Evolutionary conservation across 805 yeast genomes (phyloP), one percentile per base, ranked within the genome.

Genomic region (Sugiyamaella valdiviana): DNA sequence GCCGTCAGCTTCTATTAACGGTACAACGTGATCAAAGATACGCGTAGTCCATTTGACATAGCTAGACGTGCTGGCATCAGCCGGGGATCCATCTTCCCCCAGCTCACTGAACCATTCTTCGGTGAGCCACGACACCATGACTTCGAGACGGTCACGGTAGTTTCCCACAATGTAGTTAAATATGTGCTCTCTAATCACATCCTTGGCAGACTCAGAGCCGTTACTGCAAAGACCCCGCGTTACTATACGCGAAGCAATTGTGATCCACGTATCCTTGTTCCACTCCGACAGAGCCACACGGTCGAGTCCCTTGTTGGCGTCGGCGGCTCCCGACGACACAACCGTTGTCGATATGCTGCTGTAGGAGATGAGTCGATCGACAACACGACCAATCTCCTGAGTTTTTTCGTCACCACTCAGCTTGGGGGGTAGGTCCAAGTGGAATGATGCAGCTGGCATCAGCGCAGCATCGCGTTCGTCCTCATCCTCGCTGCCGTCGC

Each of bases 91-190:
- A 22, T 57, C 51, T 71, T 73, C 50, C 65, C 76, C 75, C 49
- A 60, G 68, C 59, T 82, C 85, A 43, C 78, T 71, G 67, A 79
- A 82, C 95, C 96, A 93, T 64, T 93, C 99, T 66, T 93, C 99
- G 59, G 85, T 90, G 48, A 93, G 69, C 99, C 99, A 93, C 53
- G 85, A 89, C 36, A 91, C 80, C 16, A 88, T 80, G 32, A 83
- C 67, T 50, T 86, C 95, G 10, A 90, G 74, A 32, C 91, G 71
- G 7, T 71, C 72, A 48, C 83, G 83, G 57, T 90, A 80, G 60
- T 85, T 86, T 9, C 75, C 81, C 58, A 86, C 71, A 48, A 88
- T 82, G 61, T 83, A 85, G 15, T 81, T 79, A 51, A 83, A 82
- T 9, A 93, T 68, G 19, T 87, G 78, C 19, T 76, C 79, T 56